Evolutionary conservation across 192 early-diverging fungal genomes (phyloP), one percentile per base, ranked within the genome.

Genomic region (Chytriomyces hyalinus): DNA sequence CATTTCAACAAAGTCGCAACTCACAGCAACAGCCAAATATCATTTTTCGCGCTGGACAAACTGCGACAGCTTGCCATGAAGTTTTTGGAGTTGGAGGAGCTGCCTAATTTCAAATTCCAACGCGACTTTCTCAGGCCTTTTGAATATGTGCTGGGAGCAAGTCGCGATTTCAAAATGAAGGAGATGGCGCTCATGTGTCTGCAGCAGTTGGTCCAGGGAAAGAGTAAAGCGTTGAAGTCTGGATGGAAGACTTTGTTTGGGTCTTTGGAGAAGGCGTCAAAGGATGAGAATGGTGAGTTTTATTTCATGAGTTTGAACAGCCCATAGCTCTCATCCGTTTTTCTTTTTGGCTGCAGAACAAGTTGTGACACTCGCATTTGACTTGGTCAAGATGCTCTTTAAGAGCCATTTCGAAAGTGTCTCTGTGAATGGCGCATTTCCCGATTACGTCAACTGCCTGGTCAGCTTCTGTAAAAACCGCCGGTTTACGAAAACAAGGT

Each of bases 81-180:
- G 81, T 98, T 98, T 75, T 86, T 98, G 84, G 95, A 95, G 75
- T 91, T 96, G 68, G 96, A 98, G 82, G 96, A 98, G 84, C 81
- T 98, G 70, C 91, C 93, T 10, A 93, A 96, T 82, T 98, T 96
- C 89, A 94, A 96, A 73, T 97, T 97, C 85, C 96, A 98, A 80
- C 94, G 95, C 80, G 96, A 98, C 82, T 98, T 98, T 77, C 77
- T 98, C 76, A 87, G 90, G 64, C 95, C 95, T 49, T 98, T 97
- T 83, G 93, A 93, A 70, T 69, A 80, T 68, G 92, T 95, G 11
- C 84, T 92, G 47, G 82, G 89, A 1, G 90, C 93, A 62, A 91
- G 91, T 49, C 74, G 80, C 9, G 92, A 97, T 81, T 91, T 92
- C 72, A 96, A 96, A 78, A 94, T 97, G 90, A 95, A 84, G 83